Base-by-base conservation (phyloP, 352 stramenopile species). In the Pythium biforme region DNA sequence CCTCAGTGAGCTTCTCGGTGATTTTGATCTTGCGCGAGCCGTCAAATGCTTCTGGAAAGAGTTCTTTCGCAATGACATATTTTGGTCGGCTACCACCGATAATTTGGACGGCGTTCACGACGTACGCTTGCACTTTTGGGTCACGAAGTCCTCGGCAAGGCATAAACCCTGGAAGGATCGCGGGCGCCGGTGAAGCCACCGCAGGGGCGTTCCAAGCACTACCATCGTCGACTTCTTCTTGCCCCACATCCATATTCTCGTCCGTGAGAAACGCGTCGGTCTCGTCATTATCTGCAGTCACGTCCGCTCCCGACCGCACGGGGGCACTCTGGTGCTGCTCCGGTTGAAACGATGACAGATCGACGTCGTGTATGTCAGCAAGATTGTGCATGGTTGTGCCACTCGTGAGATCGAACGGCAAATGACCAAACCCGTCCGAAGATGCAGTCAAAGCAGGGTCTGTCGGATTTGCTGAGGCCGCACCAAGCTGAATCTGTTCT, bases 41-140 rank as follows among this genome's bases (percentile, higher is more conserved):
- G 2, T 47, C 55, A 50, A 94, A 92, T 6, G 81, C 72, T 17
- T 77, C 67, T 9, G 83, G 83, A 43, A 89, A 91, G 4, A 92
- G 49, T 50, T 94, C 85, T 17, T 85, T 85, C 12, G 85, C 85
- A 48, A 94, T 90, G 14, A 94, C 83, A 46, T 94, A 90, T 29
- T 82, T 83, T 19, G 85, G 85, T 12, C 85, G 79, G 55, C 85
- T 91, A 8, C 85, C 85, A 22, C 85, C 85, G 12, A 90, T 82
- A 27, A 90, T 59, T 55, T 94, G 85, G 0, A 89, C 76, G 0
- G 82, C 74, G 26, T 74, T 81, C 17, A 70, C 73, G 8, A 92
- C 83, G 40, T 89, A 94, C 14, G 72, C 59, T 49, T 85, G 72
- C 0, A 87, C 76, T 39, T 83, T 84, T 17, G 89, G 76, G 25